Conservation (phyloP, 768 basidiomycete species). For the Pleurotus tuoliensis region DNA sequence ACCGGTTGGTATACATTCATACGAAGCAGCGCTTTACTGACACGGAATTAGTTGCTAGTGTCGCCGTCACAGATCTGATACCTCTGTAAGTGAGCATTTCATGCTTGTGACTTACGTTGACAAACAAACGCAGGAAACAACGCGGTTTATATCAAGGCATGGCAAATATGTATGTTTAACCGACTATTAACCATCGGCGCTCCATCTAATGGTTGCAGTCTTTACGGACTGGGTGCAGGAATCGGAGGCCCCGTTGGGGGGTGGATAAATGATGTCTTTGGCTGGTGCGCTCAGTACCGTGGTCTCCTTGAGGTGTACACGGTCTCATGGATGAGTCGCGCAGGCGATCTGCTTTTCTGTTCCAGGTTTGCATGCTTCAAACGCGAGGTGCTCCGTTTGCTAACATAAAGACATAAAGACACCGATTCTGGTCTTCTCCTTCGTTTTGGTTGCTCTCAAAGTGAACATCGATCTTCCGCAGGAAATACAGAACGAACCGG, state of each 20-base stretch:
- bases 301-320: constrained; percentile 1
- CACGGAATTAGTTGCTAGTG: constrained; percentile 61
- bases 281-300: constrained; percentile 55
- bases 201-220: constrained; percentile 32
- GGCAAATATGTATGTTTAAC: constrained; percentile 68
- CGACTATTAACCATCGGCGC: background rate
- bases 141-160: constrained; percentile 91
- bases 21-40: background rate
- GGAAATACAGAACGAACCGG: constrained; percentile 53
- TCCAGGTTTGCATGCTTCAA: constrained; percentile 56
- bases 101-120: background rate
- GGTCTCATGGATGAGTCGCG: constrained; percentile 8
- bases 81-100: constrained; percentile 58
- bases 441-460: constrained; percentile 67
- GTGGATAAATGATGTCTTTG: constrained; percentile 81
- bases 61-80: constrained; percentile 85
- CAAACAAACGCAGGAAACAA: constrained; percentile 53
- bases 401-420: constrained; percentile 40
- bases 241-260: constrained; percentile 80
- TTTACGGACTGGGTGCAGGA: constrained; percentile 82
- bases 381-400: constrained; percentile 8
- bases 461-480: constrained; percentile 76
- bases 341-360: constrained; percentile 83
- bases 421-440: constrained; percentile 71
- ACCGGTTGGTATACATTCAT: constrained; percentile 50